Base-by-base conservation (phyloP, 2,329 filamentous ascomycete genomes). In the Botrytis byssoidea region DNA sequence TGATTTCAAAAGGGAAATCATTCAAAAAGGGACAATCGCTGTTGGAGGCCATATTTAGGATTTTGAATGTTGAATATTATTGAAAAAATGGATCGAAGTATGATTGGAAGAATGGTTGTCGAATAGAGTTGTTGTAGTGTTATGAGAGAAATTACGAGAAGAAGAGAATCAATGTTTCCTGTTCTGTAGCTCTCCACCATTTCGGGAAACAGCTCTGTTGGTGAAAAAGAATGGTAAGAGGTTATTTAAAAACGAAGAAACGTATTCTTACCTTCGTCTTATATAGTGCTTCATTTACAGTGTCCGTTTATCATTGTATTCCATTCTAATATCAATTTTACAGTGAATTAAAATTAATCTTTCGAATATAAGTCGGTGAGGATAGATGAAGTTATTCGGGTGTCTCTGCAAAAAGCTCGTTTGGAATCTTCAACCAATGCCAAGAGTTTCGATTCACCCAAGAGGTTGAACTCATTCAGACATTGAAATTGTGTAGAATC, bases 1-100 rank as follows among this genome's bases (percentile, higher is more conserved):
- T 85, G 3, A 92, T 83, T 77, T 91, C 89, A n/a, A 14, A 7
- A 9, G 74, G 68, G n/a, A 73, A 40, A 22, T 37, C 40, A 4
- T 70, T 12, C 8, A 75, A 37, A 8, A 70, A 74, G 14, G 18
- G 16, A 60, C 59, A 48, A 10, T 18, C 2, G 5, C 9, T 25
- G 16, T 69, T 20, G 40, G 35, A 20, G 22, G 10, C n/a, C 20
- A 63, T 63, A 40, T 61, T 61, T 40, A 25, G 6, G 25, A 63
- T 42, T 63, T n/a, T 18, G 3, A 20, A 42, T 4, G 3, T 9
- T 40, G n/a, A 40, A 14, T 63, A n/a, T 9, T 42, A n/a, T 63
- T 63, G 22, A 18, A 63, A 40, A 25, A 63, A 42, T 40, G 35
- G 14, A n/a, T 9, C 12, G 20, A n/a, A 25, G 20, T 12, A 25